Percentiles rank a stretch among this genome's conserved stretches.
These are phyloP conservation scores for Leccinum uliginosum DNA, from an alignment of 768 basidiomycete species.

Conservation along the genomic window DNA sequence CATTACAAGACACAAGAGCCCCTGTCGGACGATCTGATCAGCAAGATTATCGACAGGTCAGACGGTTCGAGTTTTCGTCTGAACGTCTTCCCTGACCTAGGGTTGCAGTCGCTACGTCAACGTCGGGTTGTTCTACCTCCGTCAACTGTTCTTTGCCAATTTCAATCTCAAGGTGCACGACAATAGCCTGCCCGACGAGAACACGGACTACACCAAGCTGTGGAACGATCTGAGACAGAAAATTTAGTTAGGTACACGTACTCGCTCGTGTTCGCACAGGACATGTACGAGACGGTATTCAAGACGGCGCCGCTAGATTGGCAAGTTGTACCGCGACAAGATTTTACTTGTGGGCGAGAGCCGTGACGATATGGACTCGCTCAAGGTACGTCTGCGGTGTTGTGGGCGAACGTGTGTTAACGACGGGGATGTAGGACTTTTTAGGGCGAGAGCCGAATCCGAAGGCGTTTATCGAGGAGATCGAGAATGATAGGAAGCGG, in stretches of 20 bases:
- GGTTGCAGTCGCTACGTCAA: constrained; percentile 61
- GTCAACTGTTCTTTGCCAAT: constrained; percentile 66
- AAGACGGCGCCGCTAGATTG: neutral
- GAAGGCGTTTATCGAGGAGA: constrained; percentile 66
- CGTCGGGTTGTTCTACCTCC: constrained; percentile 34
- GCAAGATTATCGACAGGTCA: constrained; percentile 73
- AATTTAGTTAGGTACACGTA: constrained; percentile 52
- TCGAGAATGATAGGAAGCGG: constrained; percentile 38
- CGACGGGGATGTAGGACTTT: constrained; percentile 52
- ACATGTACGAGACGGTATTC: constrained; percentile 34
- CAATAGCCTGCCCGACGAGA: constrained; percentile 36
- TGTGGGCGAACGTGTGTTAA: neutral
- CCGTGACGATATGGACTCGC: neutral
- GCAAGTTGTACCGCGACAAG: neutral
- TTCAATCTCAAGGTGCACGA: constrained; percentile 16
- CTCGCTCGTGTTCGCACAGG: constrained; percentile 58
- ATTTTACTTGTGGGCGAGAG: neutral
- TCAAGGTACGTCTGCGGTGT: neutral
- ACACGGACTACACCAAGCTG: constrained; percentile 50
- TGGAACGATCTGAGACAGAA: neutral
- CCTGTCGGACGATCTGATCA: constrained; percentile 60
- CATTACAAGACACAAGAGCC: constrained; percentile 73
- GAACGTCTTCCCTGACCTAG: neutral
- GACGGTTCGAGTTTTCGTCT: neutral
- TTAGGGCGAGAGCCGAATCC: constrained; percentile 70